Percentiles rank a stretch among this genome's conserved stretches.
These are phyloP conservation scores for Solanum ahanhuiri DNA, from an alignment of 257 asterid genomes.

Conservation along the genomic window DNA sequence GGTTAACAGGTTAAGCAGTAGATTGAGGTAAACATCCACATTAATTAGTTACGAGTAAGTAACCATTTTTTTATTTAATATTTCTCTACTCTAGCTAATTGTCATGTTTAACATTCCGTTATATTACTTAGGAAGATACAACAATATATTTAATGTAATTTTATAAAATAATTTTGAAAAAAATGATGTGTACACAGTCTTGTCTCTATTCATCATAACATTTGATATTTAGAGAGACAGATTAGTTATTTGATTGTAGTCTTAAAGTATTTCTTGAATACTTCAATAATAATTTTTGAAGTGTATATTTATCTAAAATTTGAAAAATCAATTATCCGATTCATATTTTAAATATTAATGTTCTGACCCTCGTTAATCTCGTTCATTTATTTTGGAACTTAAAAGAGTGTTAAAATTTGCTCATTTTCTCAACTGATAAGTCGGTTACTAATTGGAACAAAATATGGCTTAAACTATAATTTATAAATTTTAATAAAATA, in stretches of 20 bases:
- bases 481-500: neutral
- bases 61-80: no score
- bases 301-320: neutral
- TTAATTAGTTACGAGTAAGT: neutral
- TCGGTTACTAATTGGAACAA: neutral
- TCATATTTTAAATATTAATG: neutral
- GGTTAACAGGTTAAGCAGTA: neutral
- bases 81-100: neutral
- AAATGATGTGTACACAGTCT: fast-evolving
- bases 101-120: neutral
- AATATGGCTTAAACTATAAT: neutral
- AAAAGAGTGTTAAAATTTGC: neutral
- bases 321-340: neutral
- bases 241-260: neutral
- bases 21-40: neutral
- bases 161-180: neutral
- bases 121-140: neutral
- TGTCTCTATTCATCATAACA: fast-evolving
- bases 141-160: neutral
- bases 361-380: neutral
- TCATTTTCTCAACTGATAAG: neutral
- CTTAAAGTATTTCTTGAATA: neutral
- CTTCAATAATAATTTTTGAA: neutral
- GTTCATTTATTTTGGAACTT: neutral
- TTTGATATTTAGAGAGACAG: neutral